phyloP scores from a whole-genome alignment of 768 basidiomycete species.

The Pholiota microspora region DNA sequence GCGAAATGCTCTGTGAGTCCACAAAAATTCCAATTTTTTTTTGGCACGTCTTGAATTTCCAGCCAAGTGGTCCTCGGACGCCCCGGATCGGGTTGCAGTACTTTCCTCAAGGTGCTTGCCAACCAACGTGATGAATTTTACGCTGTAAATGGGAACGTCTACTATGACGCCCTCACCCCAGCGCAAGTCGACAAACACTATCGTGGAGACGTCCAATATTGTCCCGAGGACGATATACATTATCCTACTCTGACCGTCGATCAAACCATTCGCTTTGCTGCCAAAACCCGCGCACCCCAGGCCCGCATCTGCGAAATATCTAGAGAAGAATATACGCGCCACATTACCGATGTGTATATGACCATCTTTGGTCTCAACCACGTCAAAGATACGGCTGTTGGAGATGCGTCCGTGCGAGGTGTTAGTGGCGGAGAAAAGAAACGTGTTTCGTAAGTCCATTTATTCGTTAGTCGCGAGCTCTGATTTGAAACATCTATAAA shows the following conservation, averaged over 20 bases:
- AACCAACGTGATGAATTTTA: constrained; percentile 74
- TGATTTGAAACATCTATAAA: neutral
- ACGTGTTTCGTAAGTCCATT: constrained; percentile 56
- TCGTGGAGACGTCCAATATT: constrained; percentile 80
- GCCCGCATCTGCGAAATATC: constrained; percentile 40
- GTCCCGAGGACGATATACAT: constrained; percentile 83
- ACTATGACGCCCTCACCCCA: constrained; percentile 74
- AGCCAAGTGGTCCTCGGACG: constrained; percentile 78
- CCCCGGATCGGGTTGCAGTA: constrained; percentile 83
- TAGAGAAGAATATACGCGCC: constrained; percentile 41
- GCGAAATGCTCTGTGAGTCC: constrained; percentile 75
- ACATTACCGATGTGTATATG: constrained; percentile 53
- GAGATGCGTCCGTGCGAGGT: constrained; percentile 77
- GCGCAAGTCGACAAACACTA: constrained; percentile 60
- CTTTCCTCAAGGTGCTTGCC: constrained; percentile 78
- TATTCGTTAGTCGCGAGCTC: neutral
- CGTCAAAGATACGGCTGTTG: constrained; percentile 69
- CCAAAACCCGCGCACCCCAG: constrained; percentile 65
- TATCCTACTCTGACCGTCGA: constrained; percentile 82
- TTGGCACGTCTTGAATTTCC: neutral
- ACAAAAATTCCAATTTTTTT: neutral
- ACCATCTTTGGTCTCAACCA: constrained; percentile 78
- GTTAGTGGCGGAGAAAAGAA: constrained; percentile 79
- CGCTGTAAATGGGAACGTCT: constrained; percentile 65
- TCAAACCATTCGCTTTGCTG: constrained; percentile 71